Base-by-base conservation (phyloP, 805 yeast species). In the Spathaspora gorwiae region DNA sequence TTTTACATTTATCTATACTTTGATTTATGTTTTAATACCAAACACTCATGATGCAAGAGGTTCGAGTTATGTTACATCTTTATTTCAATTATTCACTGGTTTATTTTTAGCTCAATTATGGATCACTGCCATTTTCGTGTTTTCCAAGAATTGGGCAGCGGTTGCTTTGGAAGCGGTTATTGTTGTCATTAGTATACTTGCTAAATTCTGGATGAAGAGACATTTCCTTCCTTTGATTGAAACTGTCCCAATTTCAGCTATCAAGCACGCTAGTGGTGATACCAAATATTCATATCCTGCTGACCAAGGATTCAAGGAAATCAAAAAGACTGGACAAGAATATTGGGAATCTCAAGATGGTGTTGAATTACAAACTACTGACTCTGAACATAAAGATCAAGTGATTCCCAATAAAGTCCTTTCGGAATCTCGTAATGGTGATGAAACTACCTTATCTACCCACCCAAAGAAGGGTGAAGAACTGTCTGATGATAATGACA, bases 61-160 rank as follows among this genome's bases (percentile, higher is more conserved):
- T 35, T 75, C 88, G 56, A 78, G 80, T 60, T 87, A 85, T 60
- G 86, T 89, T 39, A 70, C 76, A 54, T 87, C 89, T 2, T 61
- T 86, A 52, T 81, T 85, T 62, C 88, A 85, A 64, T 70, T 81
- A 10, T 85, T 84, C 60, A 84, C 80, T 46, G 90, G 83, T 11
- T 51, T 87, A 36, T 87, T 87, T 61, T 66, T 87, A 49, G 84
- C 83, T 37, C 88, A 87, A 62, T 66, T 84, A 37, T 81, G 87
- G 63, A 65, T 85, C 45, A 62, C 80, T 47, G 92, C 86, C 35
- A 69, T 87, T 59, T 86, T 86, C 58, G 84, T 86, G 35, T 81
- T 84, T 80, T 78, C 80, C 38, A 84, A 87, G 69, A 74, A 84
- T 52, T 87, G 92, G 92, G 88, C 85, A 19, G 80, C 84, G 54